These are phyloP conservation scores for Moringa oleifera DNA, from an alignment of 345 rosid species.

Conservation along the genomic window DNA sequence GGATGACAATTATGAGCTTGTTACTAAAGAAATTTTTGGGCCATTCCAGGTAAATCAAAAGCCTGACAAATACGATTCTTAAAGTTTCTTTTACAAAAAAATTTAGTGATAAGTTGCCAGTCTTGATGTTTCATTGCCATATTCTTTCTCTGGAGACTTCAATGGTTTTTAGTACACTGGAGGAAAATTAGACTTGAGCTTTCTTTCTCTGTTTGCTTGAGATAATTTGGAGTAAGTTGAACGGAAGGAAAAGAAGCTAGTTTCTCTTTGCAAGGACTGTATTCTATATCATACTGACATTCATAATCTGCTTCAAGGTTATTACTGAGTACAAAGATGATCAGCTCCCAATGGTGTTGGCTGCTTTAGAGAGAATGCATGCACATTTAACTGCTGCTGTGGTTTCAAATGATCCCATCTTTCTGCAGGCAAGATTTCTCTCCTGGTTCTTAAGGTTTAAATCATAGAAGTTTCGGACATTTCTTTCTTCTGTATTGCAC, in stretches of 20 bases:
- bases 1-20: slow-evolving; percentile 63
- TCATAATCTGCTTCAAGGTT: slow-evolving; percentile 36
- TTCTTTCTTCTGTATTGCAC: background rate
- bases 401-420: slow-evolving; percentile 83
- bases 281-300: background rate
- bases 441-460: background rate
- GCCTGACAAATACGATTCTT: background rate
- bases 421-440: slow-evolving; percentile 60
- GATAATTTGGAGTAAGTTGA: background rate
- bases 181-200: background rate
- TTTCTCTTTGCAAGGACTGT: background rate
- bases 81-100: too few species aligned
- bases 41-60: slow-evolving; percentile 76
- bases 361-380: slow-evolving; percentile 86
- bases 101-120: too few species aligned
- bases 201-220: background rate
- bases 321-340: slow-evolving; percentile 73
- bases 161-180: background rate
- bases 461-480: background rate
- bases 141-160: too few species aligned
- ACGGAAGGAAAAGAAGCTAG: background rate
- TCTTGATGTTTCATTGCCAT: too few species aligned
- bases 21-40: slow-evolving; percentile 86
- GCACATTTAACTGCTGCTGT: slow-evolving; percentile 97
- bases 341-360: slow-evolving; percentile 77